phyloP scores from a whole-genome alignment of 2,329 filamentous ascomycete genomes.

The Fonsecaea erecta region DNA sequence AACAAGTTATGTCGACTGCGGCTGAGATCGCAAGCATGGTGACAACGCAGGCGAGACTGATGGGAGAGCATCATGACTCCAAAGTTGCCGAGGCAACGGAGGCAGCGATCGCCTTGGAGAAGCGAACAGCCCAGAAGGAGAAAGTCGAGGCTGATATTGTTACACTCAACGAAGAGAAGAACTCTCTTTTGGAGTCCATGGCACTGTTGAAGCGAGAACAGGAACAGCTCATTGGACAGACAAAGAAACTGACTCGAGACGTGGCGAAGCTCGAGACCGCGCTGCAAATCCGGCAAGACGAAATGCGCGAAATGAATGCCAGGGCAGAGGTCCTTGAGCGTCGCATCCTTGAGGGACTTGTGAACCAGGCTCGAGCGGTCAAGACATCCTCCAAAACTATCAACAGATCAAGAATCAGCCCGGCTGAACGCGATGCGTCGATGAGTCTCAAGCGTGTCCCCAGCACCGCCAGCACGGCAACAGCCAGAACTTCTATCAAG shows the following conservation, averaged over 20 bases:
- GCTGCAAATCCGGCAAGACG: slow-evolving; percentile 83
- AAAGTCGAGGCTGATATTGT: slow-evolving; percentile 60
- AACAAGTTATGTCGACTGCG: slow-evolving; percentile 82
- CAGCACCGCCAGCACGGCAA: slow-evolving; percentile 50
- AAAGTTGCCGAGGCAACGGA: slow-evolving; percentile 81
- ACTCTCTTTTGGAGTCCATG: slow-evolving; percentile 64
- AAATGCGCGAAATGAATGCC: slow-evolving; percentile 86
- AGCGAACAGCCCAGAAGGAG: slow-evolving; percentile 69
- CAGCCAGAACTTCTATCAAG: slow-evolving; percentile 47
- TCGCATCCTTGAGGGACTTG: slow-evolving; percentile 90
- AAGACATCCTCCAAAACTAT: slow-evolving; percentile 55
- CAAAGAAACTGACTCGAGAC: slow-evolving; percentile 78
- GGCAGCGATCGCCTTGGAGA: slow-evolving; percentile 78
- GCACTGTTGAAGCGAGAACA: slow-evolving; percentile 51
- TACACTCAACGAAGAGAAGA: slow-evolving; percentile 62
- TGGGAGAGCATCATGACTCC: slow-evolving; percentile 76
- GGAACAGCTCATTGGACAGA: slow-evolving; percentile 76
- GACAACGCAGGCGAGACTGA: slow-evolving; percentile 72
- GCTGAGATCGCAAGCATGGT: slow-evolving; percentile 84
- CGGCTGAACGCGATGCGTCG: slow-evolving; percentile 44
- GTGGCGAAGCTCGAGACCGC: slow-evolving; percentile 91
- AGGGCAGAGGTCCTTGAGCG: slow-evolving; percentile 88
- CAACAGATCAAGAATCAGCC: slow-evolving; percentile 34
- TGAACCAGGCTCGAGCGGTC: slow-evolving; percentile 85
- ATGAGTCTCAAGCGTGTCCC: slow-evolving; percentile 60